phyloP scores from a whole-genome alignment of 805 yeast species.

The Danielia reshetovae region DNA sequence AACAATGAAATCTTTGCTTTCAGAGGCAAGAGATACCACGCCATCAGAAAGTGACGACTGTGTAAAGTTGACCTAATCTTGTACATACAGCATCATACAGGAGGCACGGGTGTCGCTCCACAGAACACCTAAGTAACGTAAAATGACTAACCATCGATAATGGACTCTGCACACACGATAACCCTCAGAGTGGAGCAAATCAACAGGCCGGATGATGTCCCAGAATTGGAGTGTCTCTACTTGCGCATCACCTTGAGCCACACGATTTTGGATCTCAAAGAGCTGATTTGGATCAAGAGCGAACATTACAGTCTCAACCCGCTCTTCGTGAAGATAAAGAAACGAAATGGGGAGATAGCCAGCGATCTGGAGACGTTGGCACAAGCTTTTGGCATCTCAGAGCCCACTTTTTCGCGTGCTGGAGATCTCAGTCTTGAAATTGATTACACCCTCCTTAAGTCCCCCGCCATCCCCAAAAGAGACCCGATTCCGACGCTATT shows the following conservation, averaged over 20 bases:
- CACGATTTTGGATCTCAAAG: slow-evolving; percentile 19
- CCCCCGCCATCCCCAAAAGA: slow-evolving; percentile 18
- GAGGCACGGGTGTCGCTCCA: too few species aligned
- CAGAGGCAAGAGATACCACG: slow-evolving; percentile 96
- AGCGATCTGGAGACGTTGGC: slow-evolving; percentile 12
- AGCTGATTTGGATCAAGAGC: slow-evolving; percentile 29
- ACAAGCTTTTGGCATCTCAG: slow-evolving; percentile 9
- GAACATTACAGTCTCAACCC: slow-evolving; percentile 23
- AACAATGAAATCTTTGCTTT: slow-evolving; percentile 87
- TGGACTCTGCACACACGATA: too few species aligned
- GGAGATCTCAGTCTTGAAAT: slow-evolving; percentile 15
- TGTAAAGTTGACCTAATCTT: too few species aligned
- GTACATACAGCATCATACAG: too few species aligned
- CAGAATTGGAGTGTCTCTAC: slow-evolving; percentile 6
- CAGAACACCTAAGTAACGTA: too few species aligned
- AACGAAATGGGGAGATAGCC: slow-evolving; percentile 9
- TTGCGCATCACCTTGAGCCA: slow-evolving; percentile 25
- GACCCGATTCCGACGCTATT: slow-evolving; percentile 25
- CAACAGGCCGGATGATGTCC: slow-evolving; percentile 1
- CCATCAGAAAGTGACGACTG: slow-evolving; percentile 45
- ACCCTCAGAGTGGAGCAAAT: slow-evolving; percentile 5
- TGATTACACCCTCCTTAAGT: slow-evolving; percentile 22
- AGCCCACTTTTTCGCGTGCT: slow-evolving; percentile 3
- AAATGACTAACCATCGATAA: too few species aligned
- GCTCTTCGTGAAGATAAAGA: slow-evolving; percentile 16